These are phyloP conservation scores for Collariella sp. DNA, from an alignment of 495 filamentous ascomycete species.

Conservation along the genomic window DNA sequence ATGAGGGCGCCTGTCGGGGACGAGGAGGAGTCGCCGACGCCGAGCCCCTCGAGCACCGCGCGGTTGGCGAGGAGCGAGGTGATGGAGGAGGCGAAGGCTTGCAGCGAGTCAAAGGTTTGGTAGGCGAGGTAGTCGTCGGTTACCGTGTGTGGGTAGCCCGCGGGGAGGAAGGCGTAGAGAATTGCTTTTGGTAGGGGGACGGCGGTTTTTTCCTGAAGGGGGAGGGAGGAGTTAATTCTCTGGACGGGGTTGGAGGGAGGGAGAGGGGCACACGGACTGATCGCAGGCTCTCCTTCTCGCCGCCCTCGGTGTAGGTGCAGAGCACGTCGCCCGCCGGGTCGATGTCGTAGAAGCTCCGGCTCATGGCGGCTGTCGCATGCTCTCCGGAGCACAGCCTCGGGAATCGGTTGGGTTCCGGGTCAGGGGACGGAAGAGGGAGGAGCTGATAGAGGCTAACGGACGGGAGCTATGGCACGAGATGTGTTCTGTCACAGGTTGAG, in stretches of 20 bases:
- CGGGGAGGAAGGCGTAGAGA: slow-evolving; percentile 77
- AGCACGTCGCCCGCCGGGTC: slow-evolving; percentile 33
- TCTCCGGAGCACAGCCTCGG: too few relatives aligned
- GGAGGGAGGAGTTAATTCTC: not conserved
- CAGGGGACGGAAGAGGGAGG: too few relatives aligned
- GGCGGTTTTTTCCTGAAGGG: slow-evolving; percentile 22
- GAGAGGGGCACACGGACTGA: slow-evolving; percentile 9
- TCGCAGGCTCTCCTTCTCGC: slow-evolving; percentile 17
- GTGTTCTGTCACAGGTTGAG: not conserved
- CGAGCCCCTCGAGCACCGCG: slow-evolving; percentile 85
- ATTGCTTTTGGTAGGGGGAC: slow-evolving; percentile 31
- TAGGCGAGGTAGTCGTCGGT: slow-evolving; percentile 80
- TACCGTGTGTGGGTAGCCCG: slow-evolving; percentile 86
- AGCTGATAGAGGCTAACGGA: too few relatives aligned
- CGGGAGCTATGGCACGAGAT: too few relatives aligned
- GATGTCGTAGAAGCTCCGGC: slow-evolving; percentile 28
- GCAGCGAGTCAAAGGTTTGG: slow-evolving; percentile 69
- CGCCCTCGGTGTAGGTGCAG: slow-evolving; percentile 25
- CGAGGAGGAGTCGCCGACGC: slow-evolving; percentile 78
- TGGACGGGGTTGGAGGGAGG: not conserved
- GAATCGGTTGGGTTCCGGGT: too few relatives aligned
- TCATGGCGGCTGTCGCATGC: slow-evolving; percentile 19
- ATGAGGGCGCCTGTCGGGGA: slow-evolving; percentile 83
- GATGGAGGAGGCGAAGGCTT: slow-evolving; percentile 92
- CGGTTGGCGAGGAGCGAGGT: slow-evolving; percentile 79